Conservation (phyloP, 495 filamentous ascomycete genomes). For the Polyplosphaeria fusca region DNA sequence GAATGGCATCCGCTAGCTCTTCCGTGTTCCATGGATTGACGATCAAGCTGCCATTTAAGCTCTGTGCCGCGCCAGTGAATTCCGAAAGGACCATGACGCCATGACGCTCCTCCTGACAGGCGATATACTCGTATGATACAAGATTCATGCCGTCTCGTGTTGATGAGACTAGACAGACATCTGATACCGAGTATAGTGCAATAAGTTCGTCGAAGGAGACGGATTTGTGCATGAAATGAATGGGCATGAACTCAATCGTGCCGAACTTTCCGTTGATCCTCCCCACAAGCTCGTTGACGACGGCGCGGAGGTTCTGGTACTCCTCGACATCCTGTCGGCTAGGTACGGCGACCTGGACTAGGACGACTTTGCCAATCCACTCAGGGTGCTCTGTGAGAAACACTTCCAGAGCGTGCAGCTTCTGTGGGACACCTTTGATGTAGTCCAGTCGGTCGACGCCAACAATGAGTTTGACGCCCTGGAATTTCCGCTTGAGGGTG, state of each 20-base stretch:
- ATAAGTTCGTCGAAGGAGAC: conserved; percentile 87
- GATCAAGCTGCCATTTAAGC: conserved; percentile 77
- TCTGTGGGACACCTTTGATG: conserved; percentile 95
- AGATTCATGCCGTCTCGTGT: conserved; percentile 98
- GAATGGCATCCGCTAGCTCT: conserved; percentile 80
- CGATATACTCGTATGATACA: conserved; percentile 94
- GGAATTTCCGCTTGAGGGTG: conserved; percentile 72
- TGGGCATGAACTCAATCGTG: conserved; percentile 88
- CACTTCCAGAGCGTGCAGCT: conserved; percentile 83
- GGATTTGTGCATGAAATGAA: conserved; percentile 91
- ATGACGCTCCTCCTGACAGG: conserved; percentile 76
- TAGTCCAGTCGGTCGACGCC: conserved; percentile 93
- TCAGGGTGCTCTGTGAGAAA: conserved; percentile 92
- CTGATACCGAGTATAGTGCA: conserved; percentile 83
- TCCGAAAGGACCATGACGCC: conserved; percentile 91
- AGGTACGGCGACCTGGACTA: conserved; percentile 92
- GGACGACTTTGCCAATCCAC: conserved; percentile 83
- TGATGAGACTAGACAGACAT: conserved; percentile 85
- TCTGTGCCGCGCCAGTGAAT: conserved; percentile 86
- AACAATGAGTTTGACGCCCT: conserved; percentile 83
- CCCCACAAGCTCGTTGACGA: conserved; percentile 87
- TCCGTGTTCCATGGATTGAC: conserved; percentile 92
- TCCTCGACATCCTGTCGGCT: conserved; percentile 92
- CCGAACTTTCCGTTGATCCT: conserved; percentile 92
- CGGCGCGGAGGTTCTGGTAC: conserved; percentile 85